Evolutionary conservation across 495 filamentous ascomycete genomes (phyloP).

Genomic region (Tuber brumale): DNA sequence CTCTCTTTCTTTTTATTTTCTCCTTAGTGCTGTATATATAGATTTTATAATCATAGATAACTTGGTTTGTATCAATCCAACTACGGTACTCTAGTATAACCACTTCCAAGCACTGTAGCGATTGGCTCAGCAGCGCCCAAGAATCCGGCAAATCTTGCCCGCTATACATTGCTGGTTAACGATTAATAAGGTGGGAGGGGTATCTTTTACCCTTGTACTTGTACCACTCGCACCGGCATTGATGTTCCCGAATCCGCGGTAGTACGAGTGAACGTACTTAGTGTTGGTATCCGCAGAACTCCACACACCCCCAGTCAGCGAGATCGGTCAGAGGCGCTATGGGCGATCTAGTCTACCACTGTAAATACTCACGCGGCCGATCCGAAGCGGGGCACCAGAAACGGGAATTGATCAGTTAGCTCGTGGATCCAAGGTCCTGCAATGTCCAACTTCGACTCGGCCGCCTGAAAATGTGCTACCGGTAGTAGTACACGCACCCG

Average conservation of each 20-base stretch:
- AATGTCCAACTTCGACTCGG: too few species aligned
- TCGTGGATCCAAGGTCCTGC: too few species aligned
- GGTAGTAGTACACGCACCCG: too few species aligned
- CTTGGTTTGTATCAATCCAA: conserved; percentile 44
- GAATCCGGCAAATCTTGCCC: conserved; percentile 51
- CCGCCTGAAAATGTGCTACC: too few species aligned
- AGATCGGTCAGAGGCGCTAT: conserved; percentile 49
- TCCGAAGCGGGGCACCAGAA: too few species aligned
- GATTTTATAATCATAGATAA: conserved; percentile 18
- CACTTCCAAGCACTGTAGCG: conserved; percentile 49
- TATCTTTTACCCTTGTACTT: conserved; percentile 44
- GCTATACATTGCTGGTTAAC: conserved; percentile 14
- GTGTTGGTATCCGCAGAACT: conserved; percentile 48
- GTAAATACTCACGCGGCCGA: conserved; percentile 27
- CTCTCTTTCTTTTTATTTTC: neutral
- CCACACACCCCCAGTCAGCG: conserved; percentile 59
- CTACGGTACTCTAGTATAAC: too few species aligned
- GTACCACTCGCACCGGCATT: conserved; percentile 55
- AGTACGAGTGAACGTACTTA: conserved; percentile 47
- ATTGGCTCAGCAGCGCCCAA: conserved; percentile 48
- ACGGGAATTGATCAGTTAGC: too few species aligned
- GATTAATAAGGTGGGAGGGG: neutral
- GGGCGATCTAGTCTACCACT: conserved; percentile 51
- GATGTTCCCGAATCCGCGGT: conserved; percentile 56
- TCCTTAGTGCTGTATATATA: neutral